Evolutionary conservation across 169 alveolate species (phyloP).

Genomic region (Eimeria tenella): DNA sequence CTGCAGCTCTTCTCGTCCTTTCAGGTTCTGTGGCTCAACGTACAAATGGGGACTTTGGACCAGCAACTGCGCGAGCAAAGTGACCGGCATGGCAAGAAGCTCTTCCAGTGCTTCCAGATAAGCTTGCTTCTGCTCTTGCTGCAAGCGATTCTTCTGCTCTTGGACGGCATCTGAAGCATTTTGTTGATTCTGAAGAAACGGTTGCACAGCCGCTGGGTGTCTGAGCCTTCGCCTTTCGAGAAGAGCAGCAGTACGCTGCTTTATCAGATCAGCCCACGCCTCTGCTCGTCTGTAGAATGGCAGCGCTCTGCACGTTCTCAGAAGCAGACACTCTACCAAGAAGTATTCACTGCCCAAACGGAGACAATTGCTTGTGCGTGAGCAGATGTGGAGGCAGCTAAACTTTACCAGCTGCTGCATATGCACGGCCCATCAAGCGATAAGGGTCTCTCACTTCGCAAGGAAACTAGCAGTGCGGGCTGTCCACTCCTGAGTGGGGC

Average conservation of each 20-base stretch:
- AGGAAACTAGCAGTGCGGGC: constrained; percentile 75
- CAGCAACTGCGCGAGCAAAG: constrained; percentile 61
- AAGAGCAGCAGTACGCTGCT: constrained; percentile 12
- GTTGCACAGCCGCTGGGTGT: neutral
- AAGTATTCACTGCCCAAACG: no score
- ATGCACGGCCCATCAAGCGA: neutral
- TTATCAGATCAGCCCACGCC: constrained; percentile 67
- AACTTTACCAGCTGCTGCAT: no score
- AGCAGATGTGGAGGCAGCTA: neutral
- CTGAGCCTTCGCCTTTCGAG: neutral
- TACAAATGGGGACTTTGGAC: constrained; percentile 57
- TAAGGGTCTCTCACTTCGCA: constrained; percentile 43
- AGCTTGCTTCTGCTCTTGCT: constrained; percentile 56
- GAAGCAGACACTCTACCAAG: neutral
- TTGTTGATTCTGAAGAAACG: neutral
- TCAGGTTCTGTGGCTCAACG: constrained; percentile 20
- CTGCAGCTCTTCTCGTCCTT: constrained; percentile 64
- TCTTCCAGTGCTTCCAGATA: constrained; percentile 42
- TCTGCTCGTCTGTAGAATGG: constrained; percentile 70
- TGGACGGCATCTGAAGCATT: neutral
- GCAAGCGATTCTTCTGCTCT: neutral
- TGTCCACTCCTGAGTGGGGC: constrained; percentile 83
- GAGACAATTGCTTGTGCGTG: neutral
- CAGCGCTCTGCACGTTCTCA: constrained; percentile 26
- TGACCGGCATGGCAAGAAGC: constrained; percentile 64